These are phyloP conservation scores for Claviceps humidiphila DNA, from an alignment of 2,329 filamentous ascomycete species.

Conservation along the genomic window DNA sequence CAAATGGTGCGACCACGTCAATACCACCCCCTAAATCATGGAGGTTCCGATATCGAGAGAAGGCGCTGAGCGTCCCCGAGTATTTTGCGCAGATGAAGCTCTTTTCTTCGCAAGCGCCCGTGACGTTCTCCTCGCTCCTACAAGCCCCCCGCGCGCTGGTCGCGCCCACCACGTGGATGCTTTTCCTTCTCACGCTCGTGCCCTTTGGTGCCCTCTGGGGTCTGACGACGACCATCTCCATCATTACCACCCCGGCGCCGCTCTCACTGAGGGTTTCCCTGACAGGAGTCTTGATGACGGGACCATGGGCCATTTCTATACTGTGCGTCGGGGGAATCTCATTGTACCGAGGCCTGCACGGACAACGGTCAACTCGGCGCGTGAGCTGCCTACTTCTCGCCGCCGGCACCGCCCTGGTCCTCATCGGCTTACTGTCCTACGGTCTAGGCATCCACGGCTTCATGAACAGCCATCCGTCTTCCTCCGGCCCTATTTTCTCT, in stretches of 20 bases:
- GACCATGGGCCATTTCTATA: constrained; percentile 29
- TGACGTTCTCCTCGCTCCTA: constrained; percentile 21
- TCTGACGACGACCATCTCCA: constrained; percentile 29
- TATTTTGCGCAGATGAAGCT: constrained; percentile 29
- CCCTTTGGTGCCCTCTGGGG: constrained; percentile 35
- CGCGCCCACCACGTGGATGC: constrained; percentile 35
- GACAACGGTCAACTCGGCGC: constrained; percentile 19
- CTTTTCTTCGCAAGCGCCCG: constrained; percentile 21
- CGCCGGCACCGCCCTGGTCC: constrained; percentile 24
- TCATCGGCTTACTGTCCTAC: constrained; percentile 30
- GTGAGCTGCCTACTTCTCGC: constrained; percentile 22
- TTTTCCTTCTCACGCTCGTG: constrained; percentile 31
- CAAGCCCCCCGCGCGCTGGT: constrained; percentile 33
- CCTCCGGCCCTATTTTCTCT: constrained; percentile 14
- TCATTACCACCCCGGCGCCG: constrained; percentile 32
- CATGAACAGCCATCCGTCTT: constrained; percentile 15
- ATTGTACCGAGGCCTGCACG: constrained; percentile 18
- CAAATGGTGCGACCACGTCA: constrained; percentile 11
- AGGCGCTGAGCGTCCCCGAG: constrained; percentile 17
- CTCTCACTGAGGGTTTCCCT: constrained; percentile 24
- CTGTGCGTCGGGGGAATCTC: constrained; percentile 19
- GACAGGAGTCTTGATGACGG: constrained; percentile 32
- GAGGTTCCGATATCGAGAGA: constrained; percentile 16
- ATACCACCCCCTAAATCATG: constrained; percentile 10
- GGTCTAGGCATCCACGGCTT: constrained; percentile 24